Conservation (phyloP, 2,329 filamentous ascomycete genomes). For the Cladosporium austrohemisphaericum region DNA sequence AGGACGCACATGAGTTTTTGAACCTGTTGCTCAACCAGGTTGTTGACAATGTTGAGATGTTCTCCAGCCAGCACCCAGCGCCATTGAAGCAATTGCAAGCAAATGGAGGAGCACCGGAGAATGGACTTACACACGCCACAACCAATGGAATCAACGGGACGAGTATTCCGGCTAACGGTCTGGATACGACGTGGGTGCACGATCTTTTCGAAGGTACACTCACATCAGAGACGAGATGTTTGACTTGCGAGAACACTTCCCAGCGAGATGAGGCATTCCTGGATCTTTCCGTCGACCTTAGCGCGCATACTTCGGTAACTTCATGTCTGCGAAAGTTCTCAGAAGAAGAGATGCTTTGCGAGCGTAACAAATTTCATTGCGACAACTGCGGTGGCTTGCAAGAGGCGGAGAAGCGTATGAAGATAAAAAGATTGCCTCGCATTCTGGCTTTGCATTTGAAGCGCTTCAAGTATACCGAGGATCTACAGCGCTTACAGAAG, state of each 20-base stretch:
- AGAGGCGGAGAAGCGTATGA: slow-evolving; percentile 98
- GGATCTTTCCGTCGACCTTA: slow-evolving; percentile 91
- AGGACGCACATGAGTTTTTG: slow-evolving; percentile 96
- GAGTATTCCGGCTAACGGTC: slow-evolving; percentile 17
- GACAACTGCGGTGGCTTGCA: slow-evolving; percentile 95
- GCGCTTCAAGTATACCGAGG: slow-evolving; percentile 97
- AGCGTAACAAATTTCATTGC: slow-evolving; percentile 98
- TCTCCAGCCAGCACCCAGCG: slow-evolving; percentile 62
- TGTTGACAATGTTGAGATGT: slow-evolving; percentile 88
- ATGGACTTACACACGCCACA: slow-evolving; percentile 20
- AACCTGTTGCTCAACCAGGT: slow-evolving; percentile 94
- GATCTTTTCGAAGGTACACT: slow-evolving; percentile 93
- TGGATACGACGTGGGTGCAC: slow-evolving; percentile 74
- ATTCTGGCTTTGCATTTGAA: slow-evolving; percentile 92
- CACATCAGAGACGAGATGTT: slow-evolving; percentile 91
- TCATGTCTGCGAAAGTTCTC: slow-evolving; percentile 95
- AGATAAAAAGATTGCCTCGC: slow-evolving; percentile 90
- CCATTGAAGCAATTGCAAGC: slow-evolving; percentile 14
- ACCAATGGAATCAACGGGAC: slow-evolving; percentile 21
- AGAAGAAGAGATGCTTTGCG: slow-evolving; percentile 96
- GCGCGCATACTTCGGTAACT: slow-evolving; percentile 93
- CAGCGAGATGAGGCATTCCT: slow-evolving; percentile 94
- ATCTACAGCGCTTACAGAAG: slow-evolving; percentile 89
- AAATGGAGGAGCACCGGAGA: slow-evolving; percentile 28
- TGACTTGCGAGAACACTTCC: slow-evolving; percentile 94